phyloP scores from a whole-genome alignment of 2,329 filamentous ascomycete species.

The Fusarium sarcochroum region DNA sequence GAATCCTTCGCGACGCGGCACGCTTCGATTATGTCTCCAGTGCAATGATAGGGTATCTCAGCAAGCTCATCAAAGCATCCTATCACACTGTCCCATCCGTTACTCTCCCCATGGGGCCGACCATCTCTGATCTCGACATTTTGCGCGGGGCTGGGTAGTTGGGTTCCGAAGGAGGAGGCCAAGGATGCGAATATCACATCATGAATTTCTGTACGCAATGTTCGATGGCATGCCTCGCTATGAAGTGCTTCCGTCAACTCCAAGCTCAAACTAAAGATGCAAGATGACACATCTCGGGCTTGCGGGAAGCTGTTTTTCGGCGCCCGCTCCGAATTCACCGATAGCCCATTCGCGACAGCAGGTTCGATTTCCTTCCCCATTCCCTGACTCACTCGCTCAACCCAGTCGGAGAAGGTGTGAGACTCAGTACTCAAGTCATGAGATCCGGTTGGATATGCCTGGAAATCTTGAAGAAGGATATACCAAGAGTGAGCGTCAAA shows the following conservation, averaged over 20 bases:
- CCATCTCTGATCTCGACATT: not conserved
- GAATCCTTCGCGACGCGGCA: not conserved
- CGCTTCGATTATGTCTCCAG: not conserved
- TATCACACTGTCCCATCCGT: not conserved
- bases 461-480: not conserved
- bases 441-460: not conserved
- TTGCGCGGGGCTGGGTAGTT: not conserved
- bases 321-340: not conserved
- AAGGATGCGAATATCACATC: conserved; percentile 2
- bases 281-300: not conserved
- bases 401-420: conserved; percentile 1
- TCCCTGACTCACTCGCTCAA: not conserved
- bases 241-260: conserved; percentile 4
- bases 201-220: conserved; percentile 2
- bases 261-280: conserved; percentile 1
- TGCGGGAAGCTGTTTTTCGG: not conserved
- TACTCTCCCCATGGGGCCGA: not conserved
- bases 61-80: conserved; percentile 1
- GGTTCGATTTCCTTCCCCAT: not conserved
- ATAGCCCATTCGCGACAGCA: not conserved
- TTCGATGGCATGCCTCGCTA: conserved; percentile 1
- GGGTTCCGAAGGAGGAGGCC: conserved; percentile 1
- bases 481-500: not conserved
- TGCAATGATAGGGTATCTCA: conserved; percentile 1
- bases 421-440: not conserved